Percentiles rank a stretch among this genome's conserved stretches.
These are phyloP conservation scores for Collybia nuda DNA, from an alignment of 768 basidiomycete species.

Conservation along the genomic window DNA sequence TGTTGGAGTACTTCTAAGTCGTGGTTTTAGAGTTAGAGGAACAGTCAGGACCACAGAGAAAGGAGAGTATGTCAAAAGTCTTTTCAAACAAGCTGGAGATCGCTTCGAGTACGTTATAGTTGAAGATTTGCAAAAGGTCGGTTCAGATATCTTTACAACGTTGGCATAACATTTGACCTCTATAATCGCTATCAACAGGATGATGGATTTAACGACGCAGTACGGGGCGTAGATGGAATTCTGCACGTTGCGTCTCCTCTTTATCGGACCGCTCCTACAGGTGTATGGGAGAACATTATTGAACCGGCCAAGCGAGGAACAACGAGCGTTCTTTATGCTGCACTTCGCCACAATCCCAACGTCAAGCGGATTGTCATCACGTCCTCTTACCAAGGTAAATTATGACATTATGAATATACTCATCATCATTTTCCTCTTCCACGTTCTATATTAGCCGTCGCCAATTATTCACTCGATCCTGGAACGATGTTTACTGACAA, in stretches of 20 bases:
- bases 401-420: not conserved
- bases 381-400: not conserved
- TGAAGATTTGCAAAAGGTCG: constrained; percentile 1
- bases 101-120: not conserved
- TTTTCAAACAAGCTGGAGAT: not conserved
- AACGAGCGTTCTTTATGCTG: not conserved
- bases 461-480: not conserved
- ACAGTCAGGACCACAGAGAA: not conserved
- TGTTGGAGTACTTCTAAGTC: not conserved
- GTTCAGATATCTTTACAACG: not conserved
- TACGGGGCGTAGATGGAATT: not conserved
- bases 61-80: not conserved
- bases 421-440: too few species aligned
- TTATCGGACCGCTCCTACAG: constrained; percentile 1
- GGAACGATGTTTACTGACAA: constrained; percentile 3
- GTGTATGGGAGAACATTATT: constrained; percentile 6
- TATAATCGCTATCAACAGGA: not conserved
- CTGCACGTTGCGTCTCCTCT: constrained; percentile 1
- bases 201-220: not conserved
- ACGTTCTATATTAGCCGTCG: not conserved
- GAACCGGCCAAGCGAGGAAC: constrained; percentile 3
- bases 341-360: not conserved
- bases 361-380: constrained; percentile 6
- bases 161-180: not conserved
- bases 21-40: not conserved